A percentile compares a stretch with the other conserved stretches of the same genome.
These are phyloP conservation scores for Seiridium unicorne DNA, from an alignment of 2,329 filamentous ascomycete genomes.

Conservation along the genomic window DNA sequence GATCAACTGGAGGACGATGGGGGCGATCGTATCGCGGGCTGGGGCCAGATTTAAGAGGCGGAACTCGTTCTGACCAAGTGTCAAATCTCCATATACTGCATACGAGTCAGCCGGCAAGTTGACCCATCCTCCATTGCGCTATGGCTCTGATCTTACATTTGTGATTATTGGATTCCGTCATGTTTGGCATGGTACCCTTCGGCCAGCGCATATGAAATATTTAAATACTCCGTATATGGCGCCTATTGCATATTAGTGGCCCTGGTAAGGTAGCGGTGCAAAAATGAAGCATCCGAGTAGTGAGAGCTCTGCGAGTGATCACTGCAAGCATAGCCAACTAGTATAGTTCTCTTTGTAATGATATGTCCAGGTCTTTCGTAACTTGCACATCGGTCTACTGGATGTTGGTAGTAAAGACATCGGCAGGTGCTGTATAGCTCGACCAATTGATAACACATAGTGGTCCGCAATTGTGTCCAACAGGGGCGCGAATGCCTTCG, in stretches of 20 bases:
- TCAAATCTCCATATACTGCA: not conserved
- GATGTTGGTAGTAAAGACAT: conserved; percentile 85
- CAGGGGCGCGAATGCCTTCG: too few relatives aligned
- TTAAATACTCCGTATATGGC: too few relatives aligned
- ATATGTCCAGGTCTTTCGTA: conserved; percentile 72
- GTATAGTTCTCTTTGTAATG: conserved; percentile 71
- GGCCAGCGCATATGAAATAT: too few relatives aligned
- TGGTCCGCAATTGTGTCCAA: conserved; percentile 18
- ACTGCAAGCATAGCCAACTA: conserved; percentile 78
- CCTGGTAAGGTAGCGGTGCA: not conserved
- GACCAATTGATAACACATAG: conserved; percentile 84
- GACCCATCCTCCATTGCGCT: too few relatives aligned
- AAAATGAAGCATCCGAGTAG: not conserved
- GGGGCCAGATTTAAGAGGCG: not conserved
- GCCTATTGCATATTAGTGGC: not conserved
- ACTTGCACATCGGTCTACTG: conserved; percentile 75
- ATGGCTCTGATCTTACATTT: too few relatives aligned
- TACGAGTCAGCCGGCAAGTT: not conserved
- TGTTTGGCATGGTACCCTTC: too few relatives aligned
- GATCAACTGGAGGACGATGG: not conserved
- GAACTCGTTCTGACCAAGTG: not conserved
- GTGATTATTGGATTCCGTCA: too few relatives aligned
- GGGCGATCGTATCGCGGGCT: not conserved
- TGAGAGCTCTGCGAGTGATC: conserved; percentile 39
- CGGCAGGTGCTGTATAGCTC: conserved; percentile 85